phyloP scores from a whole-genome alignment of 305 asterid species.

The Caryopteris hybrid region DNA sequence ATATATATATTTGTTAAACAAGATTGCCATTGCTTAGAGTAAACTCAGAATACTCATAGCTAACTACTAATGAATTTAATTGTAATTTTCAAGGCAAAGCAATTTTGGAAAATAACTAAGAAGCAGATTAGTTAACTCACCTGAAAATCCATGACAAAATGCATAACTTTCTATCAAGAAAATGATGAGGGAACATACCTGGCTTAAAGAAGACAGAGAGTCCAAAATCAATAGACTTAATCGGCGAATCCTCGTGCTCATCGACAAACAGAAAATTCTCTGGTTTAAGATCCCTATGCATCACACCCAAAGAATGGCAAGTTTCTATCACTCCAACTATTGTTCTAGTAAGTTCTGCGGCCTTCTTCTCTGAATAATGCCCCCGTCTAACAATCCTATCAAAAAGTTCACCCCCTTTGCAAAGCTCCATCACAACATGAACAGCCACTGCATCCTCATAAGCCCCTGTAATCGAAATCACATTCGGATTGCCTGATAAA shows the following conservation, averaged over 20 bases:
- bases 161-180: no score
- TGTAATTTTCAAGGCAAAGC: no score
- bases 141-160: not conserved
- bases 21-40: not conserved
- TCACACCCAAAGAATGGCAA: constrained; percentile 83
- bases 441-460: constrained; percentile 81
- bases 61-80: no score
- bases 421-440: constrained; percentile 84
- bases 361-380: constrained; percentile 75
- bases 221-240: constrained; percentile 78
- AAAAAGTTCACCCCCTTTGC: constrained; percentile 87
- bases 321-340: constrained; percentile 67
- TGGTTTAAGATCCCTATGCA: constrained; percentile 87
- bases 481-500: constrained; percentile 10
- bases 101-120: no score
- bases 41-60: not conserved
- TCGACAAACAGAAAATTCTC: constrained; percentile 71
- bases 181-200: constrained; percentile 28
- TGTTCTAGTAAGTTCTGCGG: constrained; percentile 67
- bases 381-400: constrained; percentile 73
- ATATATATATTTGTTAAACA: not conserved
- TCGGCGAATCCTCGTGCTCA: constrained; percentile 62
- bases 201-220: constrained; percentile 81
- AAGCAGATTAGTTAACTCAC: no score
- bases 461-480: constrained; percentile 35